Evolutionary conservation across 805 yeast species (phyloP), one percentile per base, ranked within the genome.

Genomic region (Monosporozyma unispora): DNA sequence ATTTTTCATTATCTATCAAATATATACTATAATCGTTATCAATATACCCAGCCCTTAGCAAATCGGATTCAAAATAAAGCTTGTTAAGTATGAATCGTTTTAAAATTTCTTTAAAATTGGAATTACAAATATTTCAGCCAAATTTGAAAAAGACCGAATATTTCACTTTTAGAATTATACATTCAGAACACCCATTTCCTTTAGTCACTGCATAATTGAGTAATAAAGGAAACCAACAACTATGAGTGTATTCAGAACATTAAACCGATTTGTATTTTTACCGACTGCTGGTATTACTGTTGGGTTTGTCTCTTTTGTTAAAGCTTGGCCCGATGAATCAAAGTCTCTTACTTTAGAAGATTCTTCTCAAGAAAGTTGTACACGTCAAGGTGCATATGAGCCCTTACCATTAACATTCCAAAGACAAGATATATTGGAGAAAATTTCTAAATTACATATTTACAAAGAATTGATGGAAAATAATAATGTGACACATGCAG

Each of bases 241-340:
- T 4, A 35, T 35, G 39, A 35, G 39, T 16, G 8, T 35, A 7
- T 35, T 35, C 22, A 16, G 39, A 35, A 18, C 39, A 11, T 12
- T 54, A 2, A 58, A 54, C 44, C 52, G 63, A 46, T 52, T 39
- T 33, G 33, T 66, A 1, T n/a, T 63, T 9, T 40, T 63, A 4
- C 70, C 70, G 8, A 45, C 59, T 3, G 46, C 52, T 1, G 70
- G 70, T 3, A 59, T 67, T 40, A 50, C 62, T 3, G 46, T 57
- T 3, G 70, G 70, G 11, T 40, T 60, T 5, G 54, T 50, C 4
- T 52, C 57, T 0, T 66, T 64, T 43, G 51, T 65, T 28, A 59
- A 57, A 46, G 60, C 64, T 10, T 67, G 70, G 70, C 70, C 69
- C 3, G 55, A 57, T 37, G 56, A 55, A 22, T 54, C 59, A 11